A percentile compares a stretch with the other conserved stretches of the same genome.
Conservation (phyloP, 192 early-diverging fungal species). For the Coemansia umbellata region DNA sequence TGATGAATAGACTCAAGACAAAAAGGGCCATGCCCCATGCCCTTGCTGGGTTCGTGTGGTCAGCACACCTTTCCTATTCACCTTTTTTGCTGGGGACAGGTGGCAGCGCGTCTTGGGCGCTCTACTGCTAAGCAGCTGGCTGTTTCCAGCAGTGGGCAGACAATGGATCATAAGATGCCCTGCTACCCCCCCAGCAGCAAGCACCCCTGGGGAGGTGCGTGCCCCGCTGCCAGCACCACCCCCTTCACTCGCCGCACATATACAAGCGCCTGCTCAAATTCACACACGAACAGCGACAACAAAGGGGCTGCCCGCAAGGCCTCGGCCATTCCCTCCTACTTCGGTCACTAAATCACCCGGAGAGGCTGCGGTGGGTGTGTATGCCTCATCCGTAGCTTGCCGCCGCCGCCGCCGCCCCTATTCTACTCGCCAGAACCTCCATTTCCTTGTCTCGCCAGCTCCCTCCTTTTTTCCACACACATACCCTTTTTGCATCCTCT, state of each 20-base stretch:
- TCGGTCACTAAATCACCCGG: constrained; percentile 53
- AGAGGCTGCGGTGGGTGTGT: constrained; percentile 8
- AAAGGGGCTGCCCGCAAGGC: constrained; percentile 14
- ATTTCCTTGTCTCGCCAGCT: background rate
- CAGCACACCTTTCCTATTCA: too few relatives aligned
- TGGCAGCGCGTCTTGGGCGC: too few relatives aligned
- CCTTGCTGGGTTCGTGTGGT: too few relatives aligned
- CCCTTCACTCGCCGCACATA: constrained; percentile 1
- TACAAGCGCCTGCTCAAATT: background rate
- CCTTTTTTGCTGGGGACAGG: background rate
- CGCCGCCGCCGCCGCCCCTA: background rate
- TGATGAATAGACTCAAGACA: too few relatives aligned
- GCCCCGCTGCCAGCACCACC: background rate
- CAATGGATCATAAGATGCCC: constrained; percentile 18
- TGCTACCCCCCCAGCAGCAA: background rate
- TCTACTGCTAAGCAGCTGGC: background rate
- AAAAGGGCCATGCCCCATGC: too few relatives aligned
- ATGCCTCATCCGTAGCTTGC: too few relatives aligned
- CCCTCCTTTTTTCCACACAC: constrained; percentile 1
- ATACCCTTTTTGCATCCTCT: constrained; percentile 1
- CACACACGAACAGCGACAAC: constrained; percentile 3
- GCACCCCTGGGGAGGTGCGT: background rate
- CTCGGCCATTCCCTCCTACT: constrained; percentile 36
- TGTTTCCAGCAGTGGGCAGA: too few relatives aligned
- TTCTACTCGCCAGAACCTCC: background rate